Evolutionary conservation across 176 grass and related monocot genomes (phyloP).

Genomic region (Avena atlantica): DNA sequence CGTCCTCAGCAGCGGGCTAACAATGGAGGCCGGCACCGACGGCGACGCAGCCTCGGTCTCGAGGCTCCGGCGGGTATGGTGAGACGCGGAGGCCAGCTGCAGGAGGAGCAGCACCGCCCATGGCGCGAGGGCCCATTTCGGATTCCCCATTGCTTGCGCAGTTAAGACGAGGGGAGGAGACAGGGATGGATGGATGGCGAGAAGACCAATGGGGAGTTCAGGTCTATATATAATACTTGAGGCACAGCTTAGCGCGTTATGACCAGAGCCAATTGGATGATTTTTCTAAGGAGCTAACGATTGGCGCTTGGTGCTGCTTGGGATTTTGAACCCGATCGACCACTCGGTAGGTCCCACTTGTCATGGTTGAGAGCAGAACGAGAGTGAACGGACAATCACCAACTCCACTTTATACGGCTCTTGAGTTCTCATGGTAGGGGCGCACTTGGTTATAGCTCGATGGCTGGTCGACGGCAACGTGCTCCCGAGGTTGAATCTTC

Average conservation of each 20-base stretch:
- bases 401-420: too few species aligned
- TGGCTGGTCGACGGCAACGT: too few species aligned
- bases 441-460: too few species aligned
- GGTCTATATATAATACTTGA: constrained; percentile 15
- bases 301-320: neutral
- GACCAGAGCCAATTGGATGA: neutral
- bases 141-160: constrained; percentile 13
- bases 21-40: constrained; percentile 52
- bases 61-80: neutral
- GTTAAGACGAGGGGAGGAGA: neutral
- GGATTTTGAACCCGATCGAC: neutral
- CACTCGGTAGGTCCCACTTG: neutral
- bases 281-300: neutral
- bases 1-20: constrained; percentile 48
- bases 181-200: constrained; percentile 22
- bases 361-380: neutral
- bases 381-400: too few species aligned
- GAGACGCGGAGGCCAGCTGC: neutral
- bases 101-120: constrained; percentile 20
- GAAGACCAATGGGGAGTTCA: neutral
- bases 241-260: constrained; percentile 8
- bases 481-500: too few species aligned
- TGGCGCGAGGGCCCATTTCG: neutral
- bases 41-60: constrained; percentile 3
- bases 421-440: too few species aligned